Conservation (phyloP, 768 basidiomycete species). For the Strobilomyces confusus region DNA sequence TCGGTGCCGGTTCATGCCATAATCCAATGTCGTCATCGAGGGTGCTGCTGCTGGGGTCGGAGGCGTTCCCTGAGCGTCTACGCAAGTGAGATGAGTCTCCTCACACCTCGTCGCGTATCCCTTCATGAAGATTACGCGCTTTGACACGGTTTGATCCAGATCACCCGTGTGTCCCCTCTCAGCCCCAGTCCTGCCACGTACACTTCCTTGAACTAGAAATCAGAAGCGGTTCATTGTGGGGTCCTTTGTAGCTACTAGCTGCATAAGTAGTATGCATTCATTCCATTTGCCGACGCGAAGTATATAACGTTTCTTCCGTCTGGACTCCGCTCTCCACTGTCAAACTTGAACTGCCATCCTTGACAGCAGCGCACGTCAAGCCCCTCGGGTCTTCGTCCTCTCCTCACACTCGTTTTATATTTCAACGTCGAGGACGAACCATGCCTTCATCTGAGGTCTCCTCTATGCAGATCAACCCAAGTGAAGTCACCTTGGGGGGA, state of each 20-base stretch:
- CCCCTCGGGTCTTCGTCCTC: not conserved
- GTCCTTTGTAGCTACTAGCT: not conserved
- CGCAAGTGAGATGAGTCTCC: not conserved
- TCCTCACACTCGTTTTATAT: slow-evolving; percentile 4
- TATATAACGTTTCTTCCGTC: not conserved
- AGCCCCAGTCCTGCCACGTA: not conserved
- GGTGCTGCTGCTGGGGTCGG: not conserved
- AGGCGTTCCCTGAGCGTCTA: not conserved
- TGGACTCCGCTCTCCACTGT: not conserved
- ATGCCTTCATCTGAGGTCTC: slow-evolving; percentile 12
- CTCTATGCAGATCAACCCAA: not conserved
- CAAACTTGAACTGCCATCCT: not conserved
- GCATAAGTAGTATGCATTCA: not conserved
- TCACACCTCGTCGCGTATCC: not conserved
- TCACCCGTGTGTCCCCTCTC: not conserved
- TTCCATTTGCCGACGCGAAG: not conserved
- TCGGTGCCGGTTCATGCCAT: not conserved
- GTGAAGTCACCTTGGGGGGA: slow-evolving; percentile 2
- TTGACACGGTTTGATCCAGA: not conserved
- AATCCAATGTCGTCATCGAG: not conserved
- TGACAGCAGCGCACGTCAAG: not conserved
- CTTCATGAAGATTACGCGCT: not conserved
- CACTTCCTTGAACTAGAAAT: not conserved
- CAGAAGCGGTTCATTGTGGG: not conserved
- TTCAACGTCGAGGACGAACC: not conserved